Evolutionary conservation across 192 early-diverging fungal genomes (phyloP).

Genomic region (Fimicolochytrium jonesii): DNA sequence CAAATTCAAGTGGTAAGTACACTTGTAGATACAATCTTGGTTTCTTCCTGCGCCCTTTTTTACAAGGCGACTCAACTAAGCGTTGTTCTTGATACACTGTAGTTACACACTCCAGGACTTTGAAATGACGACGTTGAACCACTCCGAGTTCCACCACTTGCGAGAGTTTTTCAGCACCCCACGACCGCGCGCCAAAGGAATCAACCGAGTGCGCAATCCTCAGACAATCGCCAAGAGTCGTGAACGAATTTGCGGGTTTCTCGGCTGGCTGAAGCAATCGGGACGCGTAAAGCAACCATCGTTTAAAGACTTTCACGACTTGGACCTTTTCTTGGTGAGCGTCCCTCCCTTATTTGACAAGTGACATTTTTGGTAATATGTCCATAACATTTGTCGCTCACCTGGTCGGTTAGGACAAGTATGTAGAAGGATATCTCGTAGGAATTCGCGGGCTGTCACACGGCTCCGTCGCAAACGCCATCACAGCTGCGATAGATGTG

Average conservation of each 20-base stretch:
- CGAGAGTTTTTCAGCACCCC: background rate
- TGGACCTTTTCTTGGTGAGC: background rate
- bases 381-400: no score
- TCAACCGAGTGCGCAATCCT: background rate
- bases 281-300: background rate
- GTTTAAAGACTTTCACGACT: background rate
- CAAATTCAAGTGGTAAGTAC: constrained; percentile 16
- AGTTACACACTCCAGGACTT: background rate
- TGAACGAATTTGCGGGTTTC: background rate
- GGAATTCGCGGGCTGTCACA: constrained; percentile 2
- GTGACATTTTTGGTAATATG: no score
- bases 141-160: background rate
- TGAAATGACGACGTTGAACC: no score
- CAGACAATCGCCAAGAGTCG: background rate
- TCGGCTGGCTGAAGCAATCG: background rate
- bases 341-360: background rate
- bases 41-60: no score
- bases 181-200: background rate
- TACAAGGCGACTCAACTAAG: no score
- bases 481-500: constrained; percentile 5
- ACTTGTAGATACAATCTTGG: no score
- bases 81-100: no score
- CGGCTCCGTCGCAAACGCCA: background rate
- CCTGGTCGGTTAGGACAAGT: no score
- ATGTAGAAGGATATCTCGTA: constrained; percentile 9